Conservation (phyloP, 352 stramenopile species). For the Pythium coloratum region DNA sequence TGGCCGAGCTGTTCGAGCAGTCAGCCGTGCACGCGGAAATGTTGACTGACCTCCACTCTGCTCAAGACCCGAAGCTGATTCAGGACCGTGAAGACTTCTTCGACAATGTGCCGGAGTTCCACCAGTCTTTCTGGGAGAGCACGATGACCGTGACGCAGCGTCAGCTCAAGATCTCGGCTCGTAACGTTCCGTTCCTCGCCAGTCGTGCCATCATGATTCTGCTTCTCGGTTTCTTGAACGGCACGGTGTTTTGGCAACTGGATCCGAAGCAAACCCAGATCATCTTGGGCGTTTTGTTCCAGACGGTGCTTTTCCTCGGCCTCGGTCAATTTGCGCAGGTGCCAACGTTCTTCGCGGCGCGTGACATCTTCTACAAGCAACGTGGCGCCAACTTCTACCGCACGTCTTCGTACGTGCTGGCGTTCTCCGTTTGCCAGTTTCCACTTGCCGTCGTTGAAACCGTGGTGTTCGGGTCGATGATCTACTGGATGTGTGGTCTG, state of each 20-base stretch:
- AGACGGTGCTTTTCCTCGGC: constrained; percentile 64
- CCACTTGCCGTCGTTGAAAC: constrained; percentile 47
- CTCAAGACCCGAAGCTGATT: neutral
- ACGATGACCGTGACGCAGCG: constrained; percentile 19
- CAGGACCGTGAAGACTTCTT: constrained; percentile 35
- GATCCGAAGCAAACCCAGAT: constrained; percentile 26
- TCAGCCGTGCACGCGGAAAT: constrained; percentile 15
- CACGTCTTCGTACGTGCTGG: too few species aligned
- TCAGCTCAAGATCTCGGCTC: constrained; percentile 49
- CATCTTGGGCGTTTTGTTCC: constrained; percentile 71
- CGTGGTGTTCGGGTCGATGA: too few species aligned
- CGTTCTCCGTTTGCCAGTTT: constrained; percentile 28
- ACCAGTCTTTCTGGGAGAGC: constrained; percentile 14
- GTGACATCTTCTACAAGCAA: constrained; percentile 62
- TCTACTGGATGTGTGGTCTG: too few species aligned
- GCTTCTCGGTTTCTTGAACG: constrained; percentile 34
- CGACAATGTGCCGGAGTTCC: constrained; percentile 12
- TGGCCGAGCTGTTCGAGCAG: constrained; percentile 6
- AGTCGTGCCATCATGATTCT: constrained; percentile 35
- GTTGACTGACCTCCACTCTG: constrained; percentile 1
- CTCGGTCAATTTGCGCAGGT: constrained; percentile 57
- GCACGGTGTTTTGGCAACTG: constrained; percentile 33
- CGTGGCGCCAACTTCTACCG: constrained; percentile 67
- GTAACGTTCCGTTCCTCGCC: constrained; percentile 34
- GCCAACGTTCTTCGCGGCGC: too few species aligned